Conservation (phyloP, 2,329 filamentous ascomycete species). For the Amylocarpus encephaloides region DNA sequence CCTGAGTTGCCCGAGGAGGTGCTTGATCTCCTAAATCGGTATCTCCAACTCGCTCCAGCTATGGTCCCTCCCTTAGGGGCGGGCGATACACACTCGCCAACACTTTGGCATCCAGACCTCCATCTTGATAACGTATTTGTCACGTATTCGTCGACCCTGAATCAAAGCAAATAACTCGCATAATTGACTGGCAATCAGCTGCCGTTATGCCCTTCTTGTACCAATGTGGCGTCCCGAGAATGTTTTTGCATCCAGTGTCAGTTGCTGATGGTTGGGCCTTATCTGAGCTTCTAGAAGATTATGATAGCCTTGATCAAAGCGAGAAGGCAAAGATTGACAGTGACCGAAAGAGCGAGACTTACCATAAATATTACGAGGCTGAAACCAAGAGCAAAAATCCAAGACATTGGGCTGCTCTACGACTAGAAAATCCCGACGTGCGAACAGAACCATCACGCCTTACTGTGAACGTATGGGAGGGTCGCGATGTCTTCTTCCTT, state of each 20-base stretch:
- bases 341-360: neutral
- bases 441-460: constrained; percentile 2
- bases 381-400: constrained; percentile 3
- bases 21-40: constrained; percentile 14
- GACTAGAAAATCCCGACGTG: constrained; percentile 7
- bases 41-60: constrained; percentile 17
- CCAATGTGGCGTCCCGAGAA: constrained; percentile 11
- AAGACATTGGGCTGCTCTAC: constrained; percentile 9
- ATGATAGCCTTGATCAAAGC: constrained; percentile 1
- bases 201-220: constrained; percentile 10
- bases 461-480: constrained; percentile 7
- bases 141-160: constrained; percentile 23
- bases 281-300: constrained; percentile 6
- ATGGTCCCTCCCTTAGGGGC: constrained; percentile 10
- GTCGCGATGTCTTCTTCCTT: constrained; percentile 8
- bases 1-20: constrained; percentile 15
- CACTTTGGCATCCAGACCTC: constrained; percentile 23
- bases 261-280: too few relatives aligned
- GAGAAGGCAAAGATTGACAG: constrained; percentile 7
- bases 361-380: constrained; percentile 1
- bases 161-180: constrained; percentile 14
- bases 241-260: constrained; percentile 10
- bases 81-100: constrained; percentile 15
- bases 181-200: constrained; percentile 18
- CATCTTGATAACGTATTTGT: constrained; percentile 23